These are phyloP conservation scores for Mycena epipterygia DNA, from an alignment of 768 basidiomycete genomes.

Conservation along the genomic window DNA sequence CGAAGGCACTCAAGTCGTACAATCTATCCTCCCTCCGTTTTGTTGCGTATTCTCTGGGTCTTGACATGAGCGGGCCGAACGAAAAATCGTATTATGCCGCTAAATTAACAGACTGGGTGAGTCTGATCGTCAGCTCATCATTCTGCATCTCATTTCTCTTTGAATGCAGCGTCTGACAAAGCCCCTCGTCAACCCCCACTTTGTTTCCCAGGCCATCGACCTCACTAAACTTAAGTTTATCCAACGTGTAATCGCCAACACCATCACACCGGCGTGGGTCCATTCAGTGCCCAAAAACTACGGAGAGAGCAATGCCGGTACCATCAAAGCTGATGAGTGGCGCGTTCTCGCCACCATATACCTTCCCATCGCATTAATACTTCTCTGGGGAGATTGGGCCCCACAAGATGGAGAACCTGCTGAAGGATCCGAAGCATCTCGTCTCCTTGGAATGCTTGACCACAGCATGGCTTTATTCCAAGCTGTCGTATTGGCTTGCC, in stretches of 20 bases:
- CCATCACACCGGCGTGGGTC: slow-evolving; percentile 43
- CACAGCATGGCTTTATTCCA: slow-evolving; percentile 46
- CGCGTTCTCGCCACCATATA: slow-evolving; percentile 43
- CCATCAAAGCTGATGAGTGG: slow-evolving; percentile 56
- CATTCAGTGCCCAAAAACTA: slow-evolving; percentile 44
- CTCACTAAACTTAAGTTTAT: slow-evolving; percentile 30
- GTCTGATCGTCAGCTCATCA: background rate
- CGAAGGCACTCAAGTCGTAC: background rate
- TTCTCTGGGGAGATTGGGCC: slow-evolving; percentile 44
- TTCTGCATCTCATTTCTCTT: background rate
- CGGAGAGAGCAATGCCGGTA: slow-evolving; percentile 45
- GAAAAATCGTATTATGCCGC: background rate
- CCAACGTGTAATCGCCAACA: slow-evolving; percentile 40
- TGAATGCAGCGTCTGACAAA: slow-evolving; percentile 19
- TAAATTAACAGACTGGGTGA: slow-evolving; percentile 19
- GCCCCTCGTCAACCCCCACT: slow-evolving; percentile 3
- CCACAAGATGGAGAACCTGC: slow-evolving; percentile 11
- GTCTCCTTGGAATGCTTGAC: slow-evolving; percentile 35
- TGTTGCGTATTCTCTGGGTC: slow-evolving; percentile 13
- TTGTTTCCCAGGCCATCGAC: slow-evolving; percentile 13
- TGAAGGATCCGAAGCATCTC: slow-evolving; percentile 15
- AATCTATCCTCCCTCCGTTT: slow-evolving; percentile 3
- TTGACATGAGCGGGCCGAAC: slow-evolving; percentile 10
- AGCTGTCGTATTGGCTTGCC: slow-evolving; percentile 40
- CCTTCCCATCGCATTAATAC: slow-evolving; percentile 50